A percentile compares a stretch with the other conserved stretches of the same genome.
phyloP scores from a whole-genome alignment of 1,284 basidiomycete species.

The Moesziomyces sp. region DNA sequence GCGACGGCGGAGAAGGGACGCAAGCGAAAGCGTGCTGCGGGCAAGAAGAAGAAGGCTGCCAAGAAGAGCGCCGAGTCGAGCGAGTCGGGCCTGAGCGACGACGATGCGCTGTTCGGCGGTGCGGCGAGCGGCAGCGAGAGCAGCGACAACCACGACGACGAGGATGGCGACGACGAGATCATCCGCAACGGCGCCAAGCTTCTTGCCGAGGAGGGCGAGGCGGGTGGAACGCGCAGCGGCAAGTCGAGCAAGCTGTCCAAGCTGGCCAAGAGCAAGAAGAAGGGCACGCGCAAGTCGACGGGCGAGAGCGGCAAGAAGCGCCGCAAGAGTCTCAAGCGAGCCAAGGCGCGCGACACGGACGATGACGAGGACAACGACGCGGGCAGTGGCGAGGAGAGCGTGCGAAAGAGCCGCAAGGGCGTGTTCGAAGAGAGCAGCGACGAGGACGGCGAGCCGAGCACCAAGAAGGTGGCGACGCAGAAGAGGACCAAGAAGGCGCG shows the following conservation, averaged over 20 bases:
- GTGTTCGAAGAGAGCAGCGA: constrained; percentile 44
- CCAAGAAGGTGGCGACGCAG: constrained; percentile 36
- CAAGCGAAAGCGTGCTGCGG: constrained; percentile 31
- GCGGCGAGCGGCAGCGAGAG: constrained; percentile 27
- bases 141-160: constrained; percentile 31
- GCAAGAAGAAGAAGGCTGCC: constrained; percentile 40
- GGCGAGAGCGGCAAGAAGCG: constrained; percentile 35
- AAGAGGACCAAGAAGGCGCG: constrained; percentile 37
- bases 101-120: constrained; percentile 35
- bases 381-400: constrained; percentile 19
- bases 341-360: constrained; percentile 32
- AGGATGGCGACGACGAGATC: constrained; percentile 53
- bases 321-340: constrained; percentile 41
- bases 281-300: constrained; percentile 13
- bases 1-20: constrained; percentile 29
- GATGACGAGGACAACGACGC: constrained; percentile 19
- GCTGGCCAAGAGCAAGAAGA: constrained; percentile 20
- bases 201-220: constrained; percentile 36
- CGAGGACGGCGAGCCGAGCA: constrained; percentile 31
- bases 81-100: constrained; percentile 28
- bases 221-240: constrained; percentile 9
- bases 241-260: constrained; percentile 28
- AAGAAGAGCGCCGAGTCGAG: constrained; percentile 41
- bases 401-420: constrained; percentile 27
- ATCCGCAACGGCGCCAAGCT: constrained; percentile 38